Evolutionary conservation across 441 rosid species (phyloP).

Genomic region (Euphorbia corollata): DNA sequence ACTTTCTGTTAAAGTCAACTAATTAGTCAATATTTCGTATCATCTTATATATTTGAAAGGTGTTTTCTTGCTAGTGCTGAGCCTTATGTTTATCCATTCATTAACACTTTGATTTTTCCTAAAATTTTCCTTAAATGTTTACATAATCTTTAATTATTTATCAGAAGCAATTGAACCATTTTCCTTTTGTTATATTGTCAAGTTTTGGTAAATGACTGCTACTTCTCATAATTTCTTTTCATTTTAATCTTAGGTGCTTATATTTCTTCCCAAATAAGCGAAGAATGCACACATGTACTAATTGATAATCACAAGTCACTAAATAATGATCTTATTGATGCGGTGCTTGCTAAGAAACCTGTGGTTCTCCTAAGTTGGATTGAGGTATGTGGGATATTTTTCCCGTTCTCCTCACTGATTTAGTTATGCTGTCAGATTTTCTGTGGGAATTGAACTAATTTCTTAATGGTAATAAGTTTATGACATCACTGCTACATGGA

Average conservation of each 20-base stretch:
- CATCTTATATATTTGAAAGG: not conserved
- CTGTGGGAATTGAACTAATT: not conserved
- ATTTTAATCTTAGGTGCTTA: constrained; percentile 49
- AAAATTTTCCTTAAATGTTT: not conserved
- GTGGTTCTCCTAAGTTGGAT: constrained; percentile 50
- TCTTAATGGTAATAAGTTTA: not conserved
- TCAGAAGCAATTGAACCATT: not conserved
- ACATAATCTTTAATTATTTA: not conserved
- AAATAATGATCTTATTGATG: constrained; percentile 50
- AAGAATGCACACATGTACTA: constrained; percentile 75
- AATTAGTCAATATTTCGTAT: not conserved
- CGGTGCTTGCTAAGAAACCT: constrained; percentile 51
- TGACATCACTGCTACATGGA: not conserved
- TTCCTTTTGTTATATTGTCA: not conserved
- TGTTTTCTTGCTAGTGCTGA: not conserved
- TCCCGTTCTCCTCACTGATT: constrained; percentile 7
- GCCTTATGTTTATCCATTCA: not conserved
- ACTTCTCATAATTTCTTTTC: constrained; percentile 7
- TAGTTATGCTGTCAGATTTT: constrained; percentile 15
- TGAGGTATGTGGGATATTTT: constrained; percentile 38
- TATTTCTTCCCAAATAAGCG: constrained; percentile 31
- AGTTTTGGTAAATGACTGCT: not conserved
- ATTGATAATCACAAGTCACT: constrained; percentile 44
- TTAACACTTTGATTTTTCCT: not conserved
- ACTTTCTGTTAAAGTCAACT: not conserved